A percentile compares a stretch with the other conserved stretches of the same genome.
Conservation (phyloP, 345 rosid genomes). For the Boechera retrofracta region DNA sequence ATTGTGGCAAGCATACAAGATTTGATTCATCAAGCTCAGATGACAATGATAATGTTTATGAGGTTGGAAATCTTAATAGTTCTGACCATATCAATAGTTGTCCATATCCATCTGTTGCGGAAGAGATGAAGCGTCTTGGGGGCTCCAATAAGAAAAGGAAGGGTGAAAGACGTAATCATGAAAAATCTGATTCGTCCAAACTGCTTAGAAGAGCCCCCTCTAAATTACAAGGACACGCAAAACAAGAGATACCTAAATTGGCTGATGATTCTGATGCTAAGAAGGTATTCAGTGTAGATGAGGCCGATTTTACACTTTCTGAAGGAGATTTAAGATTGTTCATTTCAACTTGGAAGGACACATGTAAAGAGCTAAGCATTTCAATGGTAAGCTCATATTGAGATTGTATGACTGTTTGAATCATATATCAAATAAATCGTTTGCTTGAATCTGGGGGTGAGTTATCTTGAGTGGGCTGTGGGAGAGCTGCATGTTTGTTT, state of each 20-base stretch:
- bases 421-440: neutral
- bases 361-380: constrained; percentile 64
- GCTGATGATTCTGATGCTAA: constrained; percentile 43
- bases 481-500: constrained; percentile 20
- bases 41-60: constrained; percentile 55
- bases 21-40: constrained; percentile 75
- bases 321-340: constrained; percentile 55
- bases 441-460: constrained; percentile 18
- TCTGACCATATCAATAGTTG: constrained; percentile 65
- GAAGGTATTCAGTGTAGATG: constrained; percentile 40
- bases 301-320: constrained; percentile 58
- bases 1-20: constrained; percentile 68
- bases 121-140: constrained; percentile 81
- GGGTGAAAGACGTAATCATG: constrained; percentile 41
- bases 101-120: constrained; percentile 91
- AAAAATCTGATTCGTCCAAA: constrained; percentile 47
- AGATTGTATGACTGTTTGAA: constrained; percentile 21
- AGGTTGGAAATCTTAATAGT: constrained; percentile 43
- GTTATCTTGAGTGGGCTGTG: constrained; percentile 1
- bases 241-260: constrained; percentile 42
- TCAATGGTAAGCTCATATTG: constrained; percentile 55
- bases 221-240: constrained; percentile 49
- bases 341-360: constrained; percentile 83
- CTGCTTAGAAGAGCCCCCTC: constrained; percentile 40
- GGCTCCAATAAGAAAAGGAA: constrained; percentile 53